Evolutionary conservation across 257 asterid species (phyloP).

Genomic region (Nyctanthes arbortristis): DNA sequence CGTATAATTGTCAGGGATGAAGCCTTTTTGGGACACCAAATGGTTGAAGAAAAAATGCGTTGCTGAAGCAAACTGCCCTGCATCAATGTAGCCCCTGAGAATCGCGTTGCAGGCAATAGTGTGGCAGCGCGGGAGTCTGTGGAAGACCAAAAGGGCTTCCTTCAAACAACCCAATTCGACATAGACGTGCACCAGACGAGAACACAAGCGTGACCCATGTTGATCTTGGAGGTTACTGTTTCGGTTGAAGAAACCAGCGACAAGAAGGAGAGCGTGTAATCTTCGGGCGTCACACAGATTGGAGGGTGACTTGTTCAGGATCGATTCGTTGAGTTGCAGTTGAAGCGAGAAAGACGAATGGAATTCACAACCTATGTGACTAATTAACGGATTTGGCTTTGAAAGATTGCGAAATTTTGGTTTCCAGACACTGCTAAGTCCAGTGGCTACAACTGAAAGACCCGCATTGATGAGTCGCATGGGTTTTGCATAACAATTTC

Average conservation of each 20-base stretch:
- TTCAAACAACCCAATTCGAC: constrained; percentile 17
- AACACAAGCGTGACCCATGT: constrained; percentile 10
- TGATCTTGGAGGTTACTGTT: neutral
- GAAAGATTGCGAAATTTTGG: neutral
- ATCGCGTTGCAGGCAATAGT: constrained; percentile 32
- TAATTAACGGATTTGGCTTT: neutral
- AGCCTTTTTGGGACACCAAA: constrained; percentile 14
- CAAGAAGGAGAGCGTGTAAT: constrained; percentile 28
- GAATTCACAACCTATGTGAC: neutral
- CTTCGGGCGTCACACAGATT: constrained; percentile 21
- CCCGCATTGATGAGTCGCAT: constrained; percentile 1
- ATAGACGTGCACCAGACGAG: constrained; percentile 29
- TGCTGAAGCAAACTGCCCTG: constrained; percentile 25
- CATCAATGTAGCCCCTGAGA: constrained; percentile 33
- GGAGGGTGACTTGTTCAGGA: constrained; percentile 21
- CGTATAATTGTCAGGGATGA: constrained; percentile 36
- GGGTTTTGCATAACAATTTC: neutral
- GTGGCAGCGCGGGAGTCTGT: constrained; percentile 10
- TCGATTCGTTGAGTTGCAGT: constrained; percentile 9
- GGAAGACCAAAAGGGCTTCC: constrained; percentile 26
- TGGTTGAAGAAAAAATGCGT: constrained; percentile 30
- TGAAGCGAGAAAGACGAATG: neutral
- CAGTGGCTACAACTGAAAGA: too few species aligned
- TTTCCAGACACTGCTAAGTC: neutral
- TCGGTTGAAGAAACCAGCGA: constrained; percentile 7